These are phyloP conservation scores for Phaffia australis DNA, from an alignment of 768 basidiomycete genomes.

Conservation along the genomic window DNA sequence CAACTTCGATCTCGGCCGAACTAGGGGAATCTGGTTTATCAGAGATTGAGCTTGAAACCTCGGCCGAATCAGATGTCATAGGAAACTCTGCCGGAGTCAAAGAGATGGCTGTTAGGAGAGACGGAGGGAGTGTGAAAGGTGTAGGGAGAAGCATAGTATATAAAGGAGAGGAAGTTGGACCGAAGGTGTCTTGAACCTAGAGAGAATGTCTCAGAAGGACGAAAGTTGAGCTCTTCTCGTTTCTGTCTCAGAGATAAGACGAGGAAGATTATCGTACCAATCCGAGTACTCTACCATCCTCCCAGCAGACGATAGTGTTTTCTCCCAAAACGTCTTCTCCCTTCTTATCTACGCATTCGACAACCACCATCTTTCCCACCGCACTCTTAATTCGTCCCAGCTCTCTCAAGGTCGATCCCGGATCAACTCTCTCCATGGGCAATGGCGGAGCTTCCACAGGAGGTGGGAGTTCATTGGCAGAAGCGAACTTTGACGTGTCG, in stretches of 20 bases:
- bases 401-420: slow-evolving; percentile 9
- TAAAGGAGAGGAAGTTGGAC: slow-evolving; percentile 15
- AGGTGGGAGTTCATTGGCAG: slow-evolving; percentile 20
- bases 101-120: background rate
- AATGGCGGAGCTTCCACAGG: slow-evolving; percentile 12
- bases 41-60: background rate
- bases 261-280: slow-evolving; percentile 8
- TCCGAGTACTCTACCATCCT: slow-evolving; percentile 23
- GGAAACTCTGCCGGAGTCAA: background rate
- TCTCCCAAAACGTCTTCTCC: slow-evolving; percentile 15
- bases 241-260: background rate
- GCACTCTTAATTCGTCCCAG: slow-evolving; percentile 17
- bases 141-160: slow-evolving; percentile 22
- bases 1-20: slow-evolving; percentile 1
- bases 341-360: background rate
- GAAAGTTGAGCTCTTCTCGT: too few species aligned
- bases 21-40: background rate
- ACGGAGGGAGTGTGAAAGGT: background rate
- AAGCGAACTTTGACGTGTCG: background rate
- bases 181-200: slow-evolving; percentile 26
- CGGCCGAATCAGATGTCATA: background rate
- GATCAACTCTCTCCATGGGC: slow-evolving; percentile 14
- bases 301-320: slow-evolving; percentile 20
- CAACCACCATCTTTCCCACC: slow-evolving; percentile 19
- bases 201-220: background rate